Evolutionary conservation across 108 stramenopile species (phyloP), one percentile per base, ranked within the genome.

Genomic region (Skeletonema marinoi): DNA sequence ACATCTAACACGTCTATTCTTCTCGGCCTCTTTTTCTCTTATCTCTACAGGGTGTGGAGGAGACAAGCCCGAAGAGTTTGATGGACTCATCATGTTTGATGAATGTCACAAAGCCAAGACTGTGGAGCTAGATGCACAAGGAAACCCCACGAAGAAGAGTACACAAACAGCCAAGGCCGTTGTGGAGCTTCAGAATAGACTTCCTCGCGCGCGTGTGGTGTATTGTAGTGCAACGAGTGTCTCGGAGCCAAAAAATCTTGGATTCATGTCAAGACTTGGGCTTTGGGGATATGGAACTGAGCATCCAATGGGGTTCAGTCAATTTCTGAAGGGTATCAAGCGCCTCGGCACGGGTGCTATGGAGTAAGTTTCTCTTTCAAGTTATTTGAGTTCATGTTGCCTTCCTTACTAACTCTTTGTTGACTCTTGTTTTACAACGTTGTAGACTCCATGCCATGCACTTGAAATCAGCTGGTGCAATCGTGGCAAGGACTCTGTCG

Each of bases 201-300:
- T 93, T 12, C 92, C 92, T 4, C 82, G 86, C 59, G 90, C 90
- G 13, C 76, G 92, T 7, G 78, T 91, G 14, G 88, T 93, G 1
- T 92, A 90, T 75, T 89, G 85, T 51, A 82, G 76, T 2, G 91
- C 92, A 38, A 92, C 92, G 0, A 81, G 85, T 31, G 91, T 89
- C 11, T 81, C 82, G 0, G 87, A 90, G 38, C 86, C 88, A 0
- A 66, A 77, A 31, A 89, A 89, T 70, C 83, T 92, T 32, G 88
- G 87, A 30, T 92, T 90, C 78, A 92, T 92, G 91, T 78, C 68
- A n/a, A 85, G 88, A 7, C 63, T 64, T 38, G 63, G 63, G 1
- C 63, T 64, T 38, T 64, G 63, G 63, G 63, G 63, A 0, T 38
- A 38, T 1, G 38, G 38, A 8, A 80, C 83, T 12, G 82, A 75